phyloP scores from a whole-genome alignment of 176 grass and related monocot species.

The Carex littledalei region DNA sequence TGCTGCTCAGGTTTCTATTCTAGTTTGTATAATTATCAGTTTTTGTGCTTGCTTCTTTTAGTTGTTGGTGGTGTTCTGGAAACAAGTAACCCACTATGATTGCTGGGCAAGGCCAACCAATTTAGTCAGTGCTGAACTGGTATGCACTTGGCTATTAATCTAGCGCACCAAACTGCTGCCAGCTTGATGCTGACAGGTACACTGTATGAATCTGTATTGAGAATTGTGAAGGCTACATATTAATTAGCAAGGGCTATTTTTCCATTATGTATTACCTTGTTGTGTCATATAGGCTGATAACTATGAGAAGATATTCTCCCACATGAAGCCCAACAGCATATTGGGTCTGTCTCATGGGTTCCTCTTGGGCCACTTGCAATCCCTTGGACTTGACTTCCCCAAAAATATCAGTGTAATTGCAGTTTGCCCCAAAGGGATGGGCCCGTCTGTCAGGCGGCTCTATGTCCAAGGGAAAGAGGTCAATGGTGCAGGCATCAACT shows the following conservation, averaged over 20 bases:
- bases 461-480: conserved; percentile 87
- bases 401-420: conserved; percentile 77
- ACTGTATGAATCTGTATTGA: neutral
- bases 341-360: conserved; percentile 78
- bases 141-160: neutral
- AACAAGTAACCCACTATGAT: neutral
- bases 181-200: neutral
- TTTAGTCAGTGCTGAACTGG: neutral
- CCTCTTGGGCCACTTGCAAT: conserved; percentile 72
- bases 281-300: conserved; percentile 56
- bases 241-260: neutral
- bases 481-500: conserved; percentile 79
- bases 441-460: conserved; percentile 62
- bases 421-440: conserved; percentile 82
- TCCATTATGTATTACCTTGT: neutral
- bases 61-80: neutral
- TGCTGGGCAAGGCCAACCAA: neutral
- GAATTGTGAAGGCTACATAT: neutral
- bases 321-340: conserved; percentile 83
- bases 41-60: neutral
- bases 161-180: neutral
- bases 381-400: conserved; percentile 53
- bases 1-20: conserved; percentile 54
- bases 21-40: neutral
- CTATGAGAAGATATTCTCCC: conserved; percentile 83